Base-by-base conservation (phyloP, 2,329 filamentous ascomycete species). In the Trichoderma asperellum region DNA sequence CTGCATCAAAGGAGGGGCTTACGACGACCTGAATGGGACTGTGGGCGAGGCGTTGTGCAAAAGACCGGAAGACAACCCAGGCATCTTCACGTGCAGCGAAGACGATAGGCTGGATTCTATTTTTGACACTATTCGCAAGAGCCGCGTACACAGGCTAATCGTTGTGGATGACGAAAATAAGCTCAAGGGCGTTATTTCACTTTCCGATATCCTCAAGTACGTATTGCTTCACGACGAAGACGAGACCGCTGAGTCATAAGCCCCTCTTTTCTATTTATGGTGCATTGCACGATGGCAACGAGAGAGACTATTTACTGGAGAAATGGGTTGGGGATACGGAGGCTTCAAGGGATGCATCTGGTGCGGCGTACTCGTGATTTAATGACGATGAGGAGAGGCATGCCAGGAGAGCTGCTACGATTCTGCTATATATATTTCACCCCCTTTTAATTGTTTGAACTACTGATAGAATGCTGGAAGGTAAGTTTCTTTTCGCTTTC, bases 141-240 rank as follows among this genome's bases (percentile, higher is more conserved):
- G 94, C 57, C 88, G 96, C 71, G 95, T 99, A 34, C 96, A 99
- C 81, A 88, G 96, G 72, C 85, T 99, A 73, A 91, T 98, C 68
- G 91, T 99, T 60, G 92, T 99, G 69, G 94, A 99, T 79, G 94
- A 97, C 73, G 88, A 94, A 64, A 93, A 90, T 77, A 89, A 90
- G 74, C 88, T 99, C 68, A 92, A 91, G 78, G 96, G 96, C 58
- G 89, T 99, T 68, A 89, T 99, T 70, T 97, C 94, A 7, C 85
- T 99, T 67, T 98, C 95, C 70, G 96, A 99, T 81, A 97, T 99
- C 73, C 87, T 99, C 73, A 94, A 97, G 76, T 97, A 99, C 78
- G 93, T 97, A 65, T 85, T 99, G 72, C 85, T 97, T 27, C 87
- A 93, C 74, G 92, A 92, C 64, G 91, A 93, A 76, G 89, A 88